Percentiles rank a stretch among this genome's conserved stretches.
Conservation (phyloP, 768 basidiomycete genomes). For the Termitomyces sp. region DNA sequence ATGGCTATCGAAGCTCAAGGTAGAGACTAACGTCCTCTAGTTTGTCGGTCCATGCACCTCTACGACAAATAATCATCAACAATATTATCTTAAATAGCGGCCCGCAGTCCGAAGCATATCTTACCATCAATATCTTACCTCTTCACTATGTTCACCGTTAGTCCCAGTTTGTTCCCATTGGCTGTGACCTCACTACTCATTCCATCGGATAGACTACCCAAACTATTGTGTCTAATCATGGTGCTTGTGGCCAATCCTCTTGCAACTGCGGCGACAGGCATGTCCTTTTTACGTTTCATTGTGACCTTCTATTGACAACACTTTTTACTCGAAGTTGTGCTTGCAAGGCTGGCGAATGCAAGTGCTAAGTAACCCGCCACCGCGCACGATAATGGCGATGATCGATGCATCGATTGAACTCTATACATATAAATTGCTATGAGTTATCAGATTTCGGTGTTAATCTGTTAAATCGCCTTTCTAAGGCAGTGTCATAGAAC, state of each 20-base stretch:
- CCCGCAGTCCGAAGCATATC: not conserved
- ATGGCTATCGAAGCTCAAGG: not conserved
- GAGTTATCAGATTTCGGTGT: not conserved
- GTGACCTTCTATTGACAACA: not conserved
- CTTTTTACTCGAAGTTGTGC: conserved; percentile 34
- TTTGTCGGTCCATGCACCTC: not conserved
- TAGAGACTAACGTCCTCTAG: not conserved
- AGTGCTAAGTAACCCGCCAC: conserved; percentile 39
- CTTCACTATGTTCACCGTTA: conserved; percentile 33
- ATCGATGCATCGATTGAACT: not conserved
- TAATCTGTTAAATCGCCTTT: not conserved
- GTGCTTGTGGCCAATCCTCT: conserved; percentile 37
- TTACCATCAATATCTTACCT: not conserved
- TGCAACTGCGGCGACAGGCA: conserved; percentile 53
- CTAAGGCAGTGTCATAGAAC: not conserved
- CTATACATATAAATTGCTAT: not conserved
- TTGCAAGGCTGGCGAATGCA: conserved; percentile 61
- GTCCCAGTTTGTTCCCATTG: conserved; percentile 13
- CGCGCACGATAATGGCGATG: not conserved
- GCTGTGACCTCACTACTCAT: not conserved
- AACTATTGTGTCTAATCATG: conserved; percentile 32
- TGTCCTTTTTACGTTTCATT: conserved; percentile 7
- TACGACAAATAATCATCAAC: conserved; percentile 13
- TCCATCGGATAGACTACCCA: conserved; percentile 23
- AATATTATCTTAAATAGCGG: conserved; percentile 3